Evolutionary conservation across 805 yeast species (phyloP).

Genomic region (Pachysolen tannophilus): DNA sequence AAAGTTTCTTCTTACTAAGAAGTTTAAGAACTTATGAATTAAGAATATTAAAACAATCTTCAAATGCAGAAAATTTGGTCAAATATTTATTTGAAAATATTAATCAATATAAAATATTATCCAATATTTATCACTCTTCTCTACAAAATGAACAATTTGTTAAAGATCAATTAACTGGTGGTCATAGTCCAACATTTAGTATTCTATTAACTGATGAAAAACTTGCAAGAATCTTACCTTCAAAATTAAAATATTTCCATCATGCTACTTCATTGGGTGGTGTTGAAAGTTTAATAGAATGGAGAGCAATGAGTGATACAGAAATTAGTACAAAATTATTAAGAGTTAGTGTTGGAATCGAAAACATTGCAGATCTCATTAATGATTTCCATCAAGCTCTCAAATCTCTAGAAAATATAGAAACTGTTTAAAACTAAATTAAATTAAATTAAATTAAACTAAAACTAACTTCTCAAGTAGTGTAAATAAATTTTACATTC

Average conservation of each 20-base stretch:
- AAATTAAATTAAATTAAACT: too few relatives aligned
- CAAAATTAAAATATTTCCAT: constrained; percentile 59
- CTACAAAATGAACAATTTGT: constrained; percentile 67
- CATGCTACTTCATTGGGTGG: constrained; percentile 96
- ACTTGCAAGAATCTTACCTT: constrained; percentile 57
- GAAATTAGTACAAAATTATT: constrained; percentile 48
- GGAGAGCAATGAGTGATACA: constrained; percentile 74
- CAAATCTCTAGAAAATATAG: too few relatives aligned
- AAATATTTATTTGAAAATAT: constrained; percentile 45
- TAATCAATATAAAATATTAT: constrained; percentile 38
- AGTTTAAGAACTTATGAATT: constrained; percentile 76
- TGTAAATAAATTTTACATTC: too few relatives aligned
- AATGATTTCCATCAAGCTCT: background rate
- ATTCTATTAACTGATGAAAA: constrained; percentile 43
- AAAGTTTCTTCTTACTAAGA: constrained; percentile 64
- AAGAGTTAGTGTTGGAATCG: constrained; percentile 80
- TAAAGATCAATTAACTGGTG: constrained; percentile 55
- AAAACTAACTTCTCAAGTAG: too few relatives aligned
- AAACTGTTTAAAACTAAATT: too few relatives aligned
- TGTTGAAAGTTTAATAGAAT: constrained; percentile 82
- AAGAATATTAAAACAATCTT: constrained; percentile 60
- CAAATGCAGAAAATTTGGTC: constrained; percentile 55
- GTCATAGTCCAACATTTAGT: constrained; percentile 69
- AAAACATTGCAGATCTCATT: too few relatives aligned
- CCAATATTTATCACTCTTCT: constrained; percentile 60